Evolutionary conservation across 257 asterid species (phyloP).

Genomic region (Solanum corneliomulleri): DNA sequence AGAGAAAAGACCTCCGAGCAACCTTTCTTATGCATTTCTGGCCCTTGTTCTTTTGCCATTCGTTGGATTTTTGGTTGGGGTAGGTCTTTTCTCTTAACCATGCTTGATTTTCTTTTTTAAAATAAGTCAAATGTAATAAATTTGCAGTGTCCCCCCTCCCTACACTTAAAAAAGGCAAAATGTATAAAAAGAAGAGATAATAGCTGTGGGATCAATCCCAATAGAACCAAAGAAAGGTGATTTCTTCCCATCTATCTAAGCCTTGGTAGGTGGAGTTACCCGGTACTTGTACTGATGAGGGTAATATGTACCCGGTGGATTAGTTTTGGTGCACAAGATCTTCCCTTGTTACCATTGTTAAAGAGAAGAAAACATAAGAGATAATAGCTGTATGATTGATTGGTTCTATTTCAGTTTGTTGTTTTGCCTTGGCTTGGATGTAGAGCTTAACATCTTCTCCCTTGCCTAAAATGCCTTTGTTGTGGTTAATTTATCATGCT

Average conservation of each 20-base stretch:
- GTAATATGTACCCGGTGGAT: not conserved
- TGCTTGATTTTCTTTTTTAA: not conserved
- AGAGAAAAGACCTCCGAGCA: constrained; percentile 71
- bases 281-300: not conserved
- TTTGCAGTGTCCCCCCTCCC: not conserved
- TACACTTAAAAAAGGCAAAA: not conserved
- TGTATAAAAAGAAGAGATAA: not conserved
- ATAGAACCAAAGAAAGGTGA: not conserved
- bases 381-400: not conserved
- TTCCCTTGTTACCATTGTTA: not conserved
- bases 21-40: constrained; percentile 72
- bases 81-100: constrained; percentile 8
- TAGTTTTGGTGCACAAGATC: not conserved
- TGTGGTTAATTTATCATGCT: not conserved
- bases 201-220: not conserved
- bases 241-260: not conserved
- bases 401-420: not conserved
- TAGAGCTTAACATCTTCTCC: not conserved
- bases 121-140: not conserved
- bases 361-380: not conserved
- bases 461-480: not conserved
- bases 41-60: constrained; percentile 74
- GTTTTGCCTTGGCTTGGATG: not conserved
- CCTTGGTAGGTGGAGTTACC: not conserved
- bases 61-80: constrained; percentile 86